Evolutionary conservation across 306 rosid genomes (phyloP).

Genomic region (Vigna nakashimae): DNA sequence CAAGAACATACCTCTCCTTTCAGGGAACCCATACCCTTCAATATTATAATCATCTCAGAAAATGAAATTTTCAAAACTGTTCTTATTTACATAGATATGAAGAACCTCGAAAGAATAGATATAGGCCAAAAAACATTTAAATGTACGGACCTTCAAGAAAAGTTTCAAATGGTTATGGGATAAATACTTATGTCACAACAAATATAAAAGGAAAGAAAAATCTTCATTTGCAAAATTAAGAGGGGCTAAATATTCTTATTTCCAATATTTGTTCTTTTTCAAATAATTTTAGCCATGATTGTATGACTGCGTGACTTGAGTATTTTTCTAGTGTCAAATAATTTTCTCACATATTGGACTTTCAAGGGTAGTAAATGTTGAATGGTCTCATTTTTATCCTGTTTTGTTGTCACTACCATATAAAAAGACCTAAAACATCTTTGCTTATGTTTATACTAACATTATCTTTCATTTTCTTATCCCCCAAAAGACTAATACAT

Average conservation of each 20-base stretch:
- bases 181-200: slow-evolving; percentile 2
- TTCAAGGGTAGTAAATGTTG: slow-evolving; percentile 17
- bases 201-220: neutral
- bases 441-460: slow-evolving; percentile 7
- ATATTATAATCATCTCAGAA: slow-evolving; percentile 6
- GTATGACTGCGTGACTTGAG: neutral
- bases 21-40: slow-evolving; percentile 6
- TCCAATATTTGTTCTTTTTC: neutral
- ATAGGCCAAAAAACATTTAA: neutral
- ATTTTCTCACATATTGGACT: neutral
- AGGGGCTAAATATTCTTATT: slow-evolving; percentile 7
- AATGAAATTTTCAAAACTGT: neutral
- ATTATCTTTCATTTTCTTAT: slow-evolving; percentile 11
- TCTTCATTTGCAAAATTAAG: neutral
- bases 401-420: slow-evolving; percentile 12
- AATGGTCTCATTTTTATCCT: slow-evolving; percentile 20
- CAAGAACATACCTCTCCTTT: neutral
- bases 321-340: slow-evolving; percentile 1
- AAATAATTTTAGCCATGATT: neutral
- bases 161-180: neutral
- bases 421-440: slow-evolving; percentile 4
- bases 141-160: neutral
- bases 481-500: slow-evolving; percentile 22
- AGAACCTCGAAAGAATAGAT: neutral
- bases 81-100: neutral